Base-by-base conservation (phyloP, 108 stramenopile species). In the Nitzschia palea region DNA sequence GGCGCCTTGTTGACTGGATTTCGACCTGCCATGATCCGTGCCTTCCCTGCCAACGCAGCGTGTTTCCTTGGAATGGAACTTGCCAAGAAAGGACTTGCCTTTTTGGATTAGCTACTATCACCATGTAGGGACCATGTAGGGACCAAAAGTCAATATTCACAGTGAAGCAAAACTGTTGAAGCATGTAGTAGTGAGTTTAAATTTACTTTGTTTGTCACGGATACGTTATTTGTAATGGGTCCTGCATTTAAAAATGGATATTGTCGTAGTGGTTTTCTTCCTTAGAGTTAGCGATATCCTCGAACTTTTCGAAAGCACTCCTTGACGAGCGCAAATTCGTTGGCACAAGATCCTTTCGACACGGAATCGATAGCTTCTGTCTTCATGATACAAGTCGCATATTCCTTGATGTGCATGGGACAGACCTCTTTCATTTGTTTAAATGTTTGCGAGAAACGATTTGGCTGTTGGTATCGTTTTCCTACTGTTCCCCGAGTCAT, bases 1-100 rank as follows among this genome's bases (percentile, higher is more conserved):
- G 84, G 61, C 8, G 86, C 87, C 10, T 68, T 96, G 8, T 94
- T 84, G 68, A 74, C 69, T 36, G 95, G 95, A 18, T 55, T 91
- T 28, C 80, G 81, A 10, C 95, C 95, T 0, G 93, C 91, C 44
- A 76, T 96, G 87, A 78, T 88, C 6, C 69, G 80, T 44, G 95
- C 95, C 12, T 94, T 96, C 71, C 95, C 95, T 4, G 95, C 95
- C 15, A 96, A 94, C 62, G 93, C 93, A 10, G 90, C 93, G 0
- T 94, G 95, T 63, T 96, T 94, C 83, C 76, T 91, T 35, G 95
- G 91, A 9, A 86, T 92, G 79, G 95, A 95, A 73, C 60, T 96
- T 25, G 75, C 83, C 27, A 77, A 76, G 67, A 86, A 87, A 37
- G 54, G 54, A 25, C 65, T 93, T 48, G 75, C 81, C 23, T 89